phyloP scores from a whole-genome alignment of 768 basidiomycete species.

The Butyriboletus loyo region DNA sequence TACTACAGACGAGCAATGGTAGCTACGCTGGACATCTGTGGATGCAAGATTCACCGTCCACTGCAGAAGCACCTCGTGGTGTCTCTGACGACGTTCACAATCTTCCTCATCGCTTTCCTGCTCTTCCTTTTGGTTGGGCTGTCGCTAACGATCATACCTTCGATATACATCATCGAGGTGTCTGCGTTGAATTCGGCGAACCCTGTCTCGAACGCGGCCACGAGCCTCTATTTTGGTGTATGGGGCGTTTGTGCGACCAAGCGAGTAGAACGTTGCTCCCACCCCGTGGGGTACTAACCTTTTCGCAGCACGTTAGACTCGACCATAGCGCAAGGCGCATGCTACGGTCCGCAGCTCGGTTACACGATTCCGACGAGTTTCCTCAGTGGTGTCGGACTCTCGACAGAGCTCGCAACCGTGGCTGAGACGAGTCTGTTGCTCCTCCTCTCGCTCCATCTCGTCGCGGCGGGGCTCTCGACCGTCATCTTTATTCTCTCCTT shows the following conservation, averaged over 20 bases:
- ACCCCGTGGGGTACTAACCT: background rate
- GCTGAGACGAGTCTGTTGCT: slow-evolving; percentile 49
- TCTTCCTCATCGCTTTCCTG: slow-evolving; percentile 62
- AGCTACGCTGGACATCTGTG: slow-evolving; percentile 15
- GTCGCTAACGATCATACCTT: slow-evolving; percentile 70
- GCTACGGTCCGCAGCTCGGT: slow-evolving; percentile 64
- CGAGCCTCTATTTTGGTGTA: slow-evolving; percentile 68
- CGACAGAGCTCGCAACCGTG: slow-evolving; percentile 40
- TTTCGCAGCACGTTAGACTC: slow-evolving; percentile 9
- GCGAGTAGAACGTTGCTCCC: slow-evolving; percentile 25
- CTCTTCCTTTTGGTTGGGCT: slow-evolving; percentile 74
- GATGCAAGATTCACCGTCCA: slow-evolving; percentile 30
- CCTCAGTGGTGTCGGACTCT: slow-evolving; percentile 42
- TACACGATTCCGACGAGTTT: slow-evolving; percentile 57
- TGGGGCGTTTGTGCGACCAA: slow-evolving; percentile 79
- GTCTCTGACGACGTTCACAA: slow-evolving; percentile 44
- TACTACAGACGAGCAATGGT: slow-evolving; percentile 10
- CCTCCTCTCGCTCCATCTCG: slow-evolving; percentile 67
- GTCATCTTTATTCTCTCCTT: slow-evolving; percentile 50
- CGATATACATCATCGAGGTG: slow-evolving; percentile 59
- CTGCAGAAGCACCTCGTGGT: slow-evolving; percentile 45
- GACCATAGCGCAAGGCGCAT: slow-evolving; percentile 34
- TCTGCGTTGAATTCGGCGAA: slow-evolving; percentile 27
- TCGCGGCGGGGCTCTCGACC: slow-evolving; percentile 59
- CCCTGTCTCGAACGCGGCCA: slow-evolving; percentile 51